These are phyloP conservation scores for Metschnikowia matae DNA, from an alignment of 805 yeast genomes.

Conservation along the genomic window DNA sequence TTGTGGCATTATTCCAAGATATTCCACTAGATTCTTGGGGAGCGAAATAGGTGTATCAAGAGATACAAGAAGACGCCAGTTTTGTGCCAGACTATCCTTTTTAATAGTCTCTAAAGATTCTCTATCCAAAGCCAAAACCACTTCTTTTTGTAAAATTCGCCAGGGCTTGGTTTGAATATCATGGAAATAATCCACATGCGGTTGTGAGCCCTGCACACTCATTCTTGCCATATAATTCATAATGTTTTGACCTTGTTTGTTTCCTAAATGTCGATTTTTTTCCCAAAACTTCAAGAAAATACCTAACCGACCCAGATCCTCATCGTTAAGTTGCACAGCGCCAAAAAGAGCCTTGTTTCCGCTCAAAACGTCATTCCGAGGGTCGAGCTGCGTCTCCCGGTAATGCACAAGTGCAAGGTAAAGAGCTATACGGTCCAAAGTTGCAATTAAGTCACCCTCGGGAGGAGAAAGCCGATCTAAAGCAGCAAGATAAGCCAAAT, in stretches of 20 bases:
- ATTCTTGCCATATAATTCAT: constrained; percentile 22
- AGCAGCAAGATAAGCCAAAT: constrained; percentile 33
- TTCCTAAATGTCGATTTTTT: constrained; percentile 15
- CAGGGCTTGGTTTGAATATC: constrained; percentile 21
- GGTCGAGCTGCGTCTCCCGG: constrained; percentile 20
- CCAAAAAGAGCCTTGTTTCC: constrained; percentile 30
- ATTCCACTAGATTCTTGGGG: constrained; percentile 29
- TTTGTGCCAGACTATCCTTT: not conserved
- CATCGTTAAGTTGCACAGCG: constrained; percentile 25
- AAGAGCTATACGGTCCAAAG: constrained; percentile 28
- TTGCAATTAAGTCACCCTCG: constrained; percentile 28
- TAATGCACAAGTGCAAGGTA: constrained; percentile 24
- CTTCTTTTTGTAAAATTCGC: constrained; percentile 17
- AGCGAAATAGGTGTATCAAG: constrained; percentile 25
- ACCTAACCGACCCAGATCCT: constrained; percentile 24
- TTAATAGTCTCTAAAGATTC: constrained; percentile 4
- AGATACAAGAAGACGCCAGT: constrained; percentile 27
- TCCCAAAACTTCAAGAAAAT: constrained; percentile 35
- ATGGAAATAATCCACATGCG: constrained; percentile 20
- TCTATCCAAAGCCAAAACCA: constrained; percentile 19
- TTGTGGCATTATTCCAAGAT: constrained; percentile 20
- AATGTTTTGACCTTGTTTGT: no score
- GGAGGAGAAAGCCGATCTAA: constrained; percentile 33
- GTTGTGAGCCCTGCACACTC: constrained; percentile 16
- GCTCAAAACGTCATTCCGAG: constrained; percentile 12